A percentile compares a stretch with the other conserved stretches of the same genome.
phyloP scores from a whole-genome alignment of 352 stramenopile genomes.

The Thraustotheca clavata region DNA sequence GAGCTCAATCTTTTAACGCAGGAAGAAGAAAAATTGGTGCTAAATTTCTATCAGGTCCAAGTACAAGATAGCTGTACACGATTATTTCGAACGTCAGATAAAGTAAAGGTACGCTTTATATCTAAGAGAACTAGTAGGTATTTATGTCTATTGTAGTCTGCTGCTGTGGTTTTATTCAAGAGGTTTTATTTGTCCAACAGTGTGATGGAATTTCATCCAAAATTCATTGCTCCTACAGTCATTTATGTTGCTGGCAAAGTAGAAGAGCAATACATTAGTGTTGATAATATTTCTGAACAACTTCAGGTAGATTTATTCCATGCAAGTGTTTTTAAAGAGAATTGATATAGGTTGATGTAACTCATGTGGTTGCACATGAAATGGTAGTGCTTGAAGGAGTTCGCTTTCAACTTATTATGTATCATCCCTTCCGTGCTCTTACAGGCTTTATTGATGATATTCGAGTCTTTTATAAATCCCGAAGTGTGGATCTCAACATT shows the following conservation, averaged over 20 bases:
- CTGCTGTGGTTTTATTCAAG: constrained; percentile 78
- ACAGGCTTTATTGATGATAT: constrained; percentile 82
- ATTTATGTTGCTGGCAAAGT: constrained; percentile 87
- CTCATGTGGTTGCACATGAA: constrained; percentile 80
- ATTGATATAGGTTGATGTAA: constrained; percentile 45
- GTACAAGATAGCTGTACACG: constrained; percentile 78
- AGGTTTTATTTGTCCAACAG: constrained; percentile 86
- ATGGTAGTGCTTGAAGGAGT: constrained; percentile 82
- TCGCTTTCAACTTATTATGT: constrained; percentile 86
- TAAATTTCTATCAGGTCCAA: constrained; percentile 72
- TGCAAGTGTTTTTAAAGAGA: constrained; percentile 5
- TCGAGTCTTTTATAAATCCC: constrained; percentile 52
- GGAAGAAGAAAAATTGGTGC: constrained; percentile 54
- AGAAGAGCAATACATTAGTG: constrained; percentile 86
- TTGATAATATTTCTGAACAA: constrained; percentile 72
- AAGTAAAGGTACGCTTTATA: constrained; percentile 43
- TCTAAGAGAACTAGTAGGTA: background rate
- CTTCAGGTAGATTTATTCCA: constrained; percentile 28
- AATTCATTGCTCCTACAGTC: constrained; percentile 70
- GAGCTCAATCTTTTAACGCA: constrained; percentile 42
- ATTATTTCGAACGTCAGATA: constrained; percentile 80
- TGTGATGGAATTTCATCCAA: constrained; percentile 84
- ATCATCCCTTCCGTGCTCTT: constrained; percentile 75
- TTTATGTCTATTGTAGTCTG: constrained; percentile 32
- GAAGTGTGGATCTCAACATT: constrained; percentile 45